Base-by-base conservation (phyloP, 2,329 filamentous ascomycete species). In the Malbranchea zuffiana region DNA sequence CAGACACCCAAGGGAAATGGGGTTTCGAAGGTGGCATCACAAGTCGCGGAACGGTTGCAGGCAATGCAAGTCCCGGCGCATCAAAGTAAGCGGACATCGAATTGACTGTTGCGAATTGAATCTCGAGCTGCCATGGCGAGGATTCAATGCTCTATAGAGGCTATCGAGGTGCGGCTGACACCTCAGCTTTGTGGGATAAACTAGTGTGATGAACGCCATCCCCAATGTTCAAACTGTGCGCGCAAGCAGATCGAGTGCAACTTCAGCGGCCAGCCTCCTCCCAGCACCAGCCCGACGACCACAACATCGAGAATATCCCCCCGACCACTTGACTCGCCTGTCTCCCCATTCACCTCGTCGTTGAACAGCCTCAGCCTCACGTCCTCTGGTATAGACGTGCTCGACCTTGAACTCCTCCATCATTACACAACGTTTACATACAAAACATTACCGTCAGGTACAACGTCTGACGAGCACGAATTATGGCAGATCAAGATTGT, bases 31-130 rank as follows among this genome's bases (percentile, higher is more conserved):
- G 13, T 44, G 39, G 11, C 90, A 98, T 68, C 96, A 90, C 60
- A 98, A 98, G 70, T 95, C 87, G 54, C 80, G 90, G 56, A 96
- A 94, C 67, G 90, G 90, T 47, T 98, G 90, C 72, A 87, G 88
- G 54, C 94, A 86, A 45, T 98, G 90, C 74, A 96, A 98, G 66
- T 80, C 82, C 57, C 78, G 90, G 57, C 90, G 96, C 62, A 96
- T 98, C 58, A 78, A 44, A 34, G 42, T 44, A 35, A 13, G 20
- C n/a, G n/a, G n/a, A n/a, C n/a, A n/a, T n/a, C n/a, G n/a, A n/a
- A n/a, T n/a, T n/a, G n/a, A n/a, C n/a, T n/a, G n/a, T n/a, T n/a
- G n/a, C n/a, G n/a, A n/a, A n/a, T n/a, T n/a, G n/a, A n/a, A n/a
- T n/a, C n/a, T n/a, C n/a, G n/a, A n/a, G n/a, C n/a, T n/a, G n/a